Conservation (phyloP, 2,329 filamentous ascomycete species). For the Cladophialophora carrionii region DNA sequence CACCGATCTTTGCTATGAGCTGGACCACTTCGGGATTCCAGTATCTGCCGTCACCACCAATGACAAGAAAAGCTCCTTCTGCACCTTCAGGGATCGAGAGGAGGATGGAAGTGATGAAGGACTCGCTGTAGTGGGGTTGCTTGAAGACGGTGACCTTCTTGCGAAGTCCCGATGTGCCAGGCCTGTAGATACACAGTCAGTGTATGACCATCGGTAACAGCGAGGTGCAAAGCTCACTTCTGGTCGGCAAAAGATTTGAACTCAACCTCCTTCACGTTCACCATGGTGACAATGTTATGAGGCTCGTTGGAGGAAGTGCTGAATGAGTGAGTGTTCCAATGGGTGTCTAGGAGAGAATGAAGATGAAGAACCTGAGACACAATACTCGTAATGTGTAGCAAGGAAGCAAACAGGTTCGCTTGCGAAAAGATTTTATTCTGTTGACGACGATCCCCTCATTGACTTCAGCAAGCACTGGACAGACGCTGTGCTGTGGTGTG, state of each 20-base stretch:
- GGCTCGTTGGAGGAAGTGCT: background rate
- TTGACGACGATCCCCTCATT: constrained; percentile 4
- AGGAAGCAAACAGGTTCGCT: background rate
- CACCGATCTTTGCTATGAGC: constrained; percentile 94
- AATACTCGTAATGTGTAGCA: background rate
- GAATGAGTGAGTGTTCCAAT: background rate
- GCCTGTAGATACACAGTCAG: constrained; percentile 36
- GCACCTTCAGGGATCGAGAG: constrained; percentile 94
- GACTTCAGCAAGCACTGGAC: background rate
- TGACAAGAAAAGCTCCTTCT: constrained; percentile 86
- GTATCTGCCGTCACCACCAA: constrained; percentile 94
- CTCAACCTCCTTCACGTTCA: constrained; percentile 69
- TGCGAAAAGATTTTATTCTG: background rate
- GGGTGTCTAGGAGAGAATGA: background rate
- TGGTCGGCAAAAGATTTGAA: constrained; percentile 90
- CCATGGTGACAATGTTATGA: constrained; percentile 17
- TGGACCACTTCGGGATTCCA: constrained; percentile 97
- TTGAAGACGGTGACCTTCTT: constrained; percentile 99
- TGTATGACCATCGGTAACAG: constrained; percentile 10
- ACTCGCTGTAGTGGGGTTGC: constrained; percentile 90
- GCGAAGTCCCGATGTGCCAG: constrained; percentile 83
- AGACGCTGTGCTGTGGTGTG: background rate
- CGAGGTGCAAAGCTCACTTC: constrained; percentile 69
- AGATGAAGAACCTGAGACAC: background rate
- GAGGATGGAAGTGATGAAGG: constrained; percentile 91